Conservation (phyloP, 495 filamentous ascomycete genomes). For the Penicillium diatomitis region DNA sequence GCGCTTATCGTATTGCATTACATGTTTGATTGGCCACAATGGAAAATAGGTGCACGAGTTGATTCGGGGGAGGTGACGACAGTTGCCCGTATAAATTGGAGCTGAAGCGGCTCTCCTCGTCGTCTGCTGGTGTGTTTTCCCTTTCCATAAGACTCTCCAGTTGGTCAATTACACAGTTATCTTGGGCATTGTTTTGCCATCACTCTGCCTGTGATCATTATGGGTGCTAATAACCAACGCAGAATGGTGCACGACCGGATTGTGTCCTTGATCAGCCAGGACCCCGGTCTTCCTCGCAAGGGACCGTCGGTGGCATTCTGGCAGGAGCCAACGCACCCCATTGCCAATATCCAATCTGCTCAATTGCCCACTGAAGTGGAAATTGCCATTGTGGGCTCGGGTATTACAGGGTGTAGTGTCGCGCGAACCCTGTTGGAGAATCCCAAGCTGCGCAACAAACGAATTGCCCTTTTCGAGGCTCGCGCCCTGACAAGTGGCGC, state of each 20-base stretch:
- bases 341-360: not conserved
- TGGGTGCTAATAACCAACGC: not conserved
- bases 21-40: not conserved
- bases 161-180: no score
- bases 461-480: slow-evolving; percentile 2
- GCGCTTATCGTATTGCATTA: no score
- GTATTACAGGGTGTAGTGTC: slow-evolving; percentile 3
- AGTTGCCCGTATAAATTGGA: no score
- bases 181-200: no score
- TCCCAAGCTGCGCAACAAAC: not conserved
- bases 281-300: slow-evolving; percentile 1
- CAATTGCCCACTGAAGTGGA: not conserved
- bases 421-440: not conserved
- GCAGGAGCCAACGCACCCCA: slow-evolving; percentile 1
- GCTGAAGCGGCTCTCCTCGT: no score
- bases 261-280: not conserved
- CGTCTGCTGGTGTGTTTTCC: no score
- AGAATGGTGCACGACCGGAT: not conserved
- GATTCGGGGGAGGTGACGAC: no score
- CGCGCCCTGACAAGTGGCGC: not conserved
- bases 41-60: no score
- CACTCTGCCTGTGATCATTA: not conserved
- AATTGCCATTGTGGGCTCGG: slow-evolving; percentile 5
- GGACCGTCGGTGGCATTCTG: slow-evolving; percentile 2
- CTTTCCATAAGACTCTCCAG: not conserved